Conservation (phyloP, 306 rosid species). For the Casuarina cunninghamiana region DNA sequence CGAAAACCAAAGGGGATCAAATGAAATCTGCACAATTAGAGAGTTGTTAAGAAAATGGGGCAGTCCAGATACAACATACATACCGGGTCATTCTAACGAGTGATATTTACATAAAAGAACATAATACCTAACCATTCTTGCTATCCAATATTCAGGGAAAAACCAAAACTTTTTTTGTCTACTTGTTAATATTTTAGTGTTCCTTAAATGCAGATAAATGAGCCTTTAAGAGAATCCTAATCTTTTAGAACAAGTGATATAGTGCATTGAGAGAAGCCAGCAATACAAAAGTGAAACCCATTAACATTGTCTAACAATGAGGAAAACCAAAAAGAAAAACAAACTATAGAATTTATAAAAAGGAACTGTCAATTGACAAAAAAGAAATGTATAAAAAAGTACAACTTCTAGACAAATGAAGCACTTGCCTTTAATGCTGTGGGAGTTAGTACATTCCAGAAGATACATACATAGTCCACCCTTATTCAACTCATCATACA, state of each 20-base stretch:
- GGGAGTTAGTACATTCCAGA: not conserved
- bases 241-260: no score
- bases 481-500: not conserved
- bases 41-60: not conserved
- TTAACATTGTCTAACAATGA: not conserved
- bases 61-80: not conserved
- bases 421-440: not conserved
- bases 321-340: not conserved
- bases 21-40: not conserved
- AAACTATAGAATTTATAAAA: not conserved
- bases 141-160: not conserved
- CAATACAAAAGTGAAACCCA: not conserved
- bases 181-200: not conserved
- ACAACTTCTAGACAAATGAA: not conserved
- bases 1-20: not conserved
- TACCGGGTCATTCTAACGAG: not conserved
- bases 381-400: not conserved
- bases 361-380: not conserved
- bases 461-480: not conserved
- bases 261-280: no score
- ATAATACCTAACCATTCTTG: not conserved
- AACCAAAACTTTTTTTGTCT: not conserved
- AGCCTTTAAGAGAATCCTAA: not conserved
- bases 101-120: not conserved
- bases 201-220: not conserved